Evolutionary conservation across 495 filamentous ascomycete species (phyloP), one percentile per base, ranked within the genome.

Genomic region (Annulohypoxylon bovei): DNA sequence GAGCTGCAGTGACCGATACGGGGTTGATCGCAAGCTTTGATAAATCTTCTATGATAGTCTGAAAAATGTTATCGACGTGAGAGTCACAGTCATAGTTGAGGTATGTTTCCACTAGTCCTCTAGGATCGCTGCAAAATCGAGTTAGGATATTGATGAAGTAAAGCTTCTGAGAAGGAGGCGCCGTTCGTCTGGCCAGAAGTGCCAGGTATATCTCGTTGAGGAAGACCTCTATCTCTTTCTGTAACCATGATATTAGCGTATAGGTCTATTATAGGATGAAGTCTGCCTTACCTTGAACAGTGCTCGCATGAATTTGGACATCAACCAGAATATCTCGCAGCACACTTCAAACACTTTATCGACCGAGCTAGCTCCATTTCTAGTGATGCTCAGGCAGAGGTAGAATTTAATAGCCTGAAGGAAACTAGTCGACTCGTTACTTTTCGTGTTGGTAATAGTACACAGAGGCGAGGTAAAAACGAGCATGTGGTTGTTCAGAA

Each of bases 41-140:
- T 8, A 98, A 80, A 79, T 98, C 94, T 78, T 99, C 96, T 27
- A 98, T 94, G 39, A 97, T 85, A 57, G 89, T 91, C 77, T 99
- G 95, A 79, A 97, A 98, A 74, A 98, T 97, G 73, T 99, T 98
- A 78, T 99, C 96, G 69, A 98, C 84, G 22, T 92, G 92, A 32
- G 93, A 85, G 73, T 98, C 96, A 79, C 96, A 99, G 75, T 99
- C 96, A 71, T 99, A 99, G 77, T 99, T 99, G 59, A 99, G 87
- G 78, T 98, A 99, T 14, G 95, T 90, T 80, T 99, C 96, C 4
- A 99, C 96, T 65, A 99, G 77, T 0, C 93, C 94, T 37, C 92
- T 84, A 4, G 94, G 92, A 75, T 99, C 95, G 12, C 87, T 90
- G 52, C 90, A 92, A 30, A 98, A 81, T 62, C 95, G 84, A 66